Evolutionary conservation across 1,284 basidiomycete genomes (phyloP).

Genomic region (Kwoniella shivajii): DNA sequence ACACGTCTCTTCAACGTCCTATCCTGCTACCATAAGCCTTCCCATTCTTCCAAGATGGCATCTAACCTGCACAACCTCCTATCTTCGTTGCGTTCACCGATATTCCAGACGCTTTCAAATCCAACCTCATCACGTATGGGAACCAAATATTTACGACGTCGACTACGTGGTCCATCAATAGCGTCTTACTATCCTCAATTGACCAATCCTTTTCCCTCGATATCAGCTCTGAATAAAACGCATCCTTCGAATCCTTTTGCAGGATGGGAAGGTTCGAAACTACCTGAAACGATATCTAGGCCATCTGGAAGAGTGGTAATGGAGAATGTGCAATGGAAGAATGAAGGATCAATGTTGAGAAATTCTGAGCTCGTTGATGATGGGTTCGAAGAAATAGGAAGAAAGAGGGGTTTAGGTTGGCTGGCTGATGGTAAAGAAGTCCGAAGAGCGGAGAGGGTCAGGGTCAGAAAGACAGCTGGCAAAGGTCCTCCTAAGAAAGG

Average conservation of each 20-base stretch:
- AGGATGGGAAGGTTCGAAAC: constrained; percentile 28
- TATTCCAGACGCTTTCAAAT: constrained; percentile 85
- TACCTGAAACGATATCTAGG: constrained; percentile 2
- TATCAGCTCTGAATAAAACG: constrained; percentile 23
- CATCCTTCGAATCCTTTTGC: constrained; percentile 31
- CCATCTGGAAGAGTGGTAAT: constrained; percentile 13
- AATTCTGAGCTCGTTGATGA: constrained; percentile 19
- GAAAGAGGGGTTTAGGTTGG: constrained; percentile 39
- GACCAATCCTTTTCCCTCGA: constrained; percentile 14
- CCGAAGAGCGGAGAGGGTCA: constrained; percentile 36
- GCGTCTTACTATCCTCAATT: constrained; percentile 63
- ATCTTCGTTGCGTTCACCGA: constrained; percentile 49
- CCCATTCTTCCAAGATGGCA: constrained; percentile 7
- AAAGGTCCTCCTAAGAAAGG: constrained; percentile 52
- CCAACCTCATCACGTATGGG: constrained; percentile 71
- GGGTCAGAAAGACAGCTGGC: constrained; percentile 32
- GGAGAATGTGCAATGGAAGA: constrained; percentile 23
- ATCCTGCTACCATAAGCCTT: background rate
- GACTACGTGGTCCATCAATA: constrained; percentile 76
- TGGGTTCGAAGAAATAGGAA: constrained; percentile 34
- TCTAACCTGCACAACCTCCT: constrained; percentile 34
- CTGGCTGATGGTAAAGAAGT: constrained; percentile 38
- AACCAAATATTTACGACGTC: constrained; percentile 75
- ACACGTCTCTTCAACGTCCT: no score
- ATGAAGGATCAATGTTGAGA: constrained; percentile 19